Base-by-base conservation (phyloP, 1,284 basidiomycete species). In the Irpex rosettiformis region DNA sequence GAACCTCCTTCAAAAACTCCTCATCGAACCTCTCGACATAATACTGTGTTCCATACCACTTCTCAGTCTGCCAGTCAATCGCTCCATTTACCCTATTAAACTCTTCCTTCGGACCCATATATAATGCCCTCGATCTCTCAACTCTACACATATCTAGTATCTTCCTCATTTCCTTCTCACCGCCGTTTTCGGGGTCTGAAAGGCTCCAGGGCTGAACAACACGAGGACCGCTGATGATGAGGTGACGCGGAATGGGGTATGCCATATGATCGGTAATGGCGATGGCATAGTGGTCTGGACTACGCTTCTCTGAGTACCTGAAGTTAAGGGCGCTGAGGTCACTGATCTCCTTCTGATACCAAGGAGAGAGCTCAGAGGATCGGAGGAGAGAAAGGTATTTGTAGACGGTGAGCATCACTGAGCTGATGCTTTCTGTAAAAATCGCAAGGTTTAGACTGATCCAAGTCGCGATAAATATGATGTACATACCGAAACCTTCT, bases 11-110 rank as follows among this genome's bases (percentile, higher is more conserved):
- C 29, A 91, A 64, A 64, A 94, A 86, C 25, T 82, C 80, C 29
- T 84, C 77, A 43, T 86, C 81, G 64, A 93, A 85, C 58, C 77
- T 77, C 63, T 88, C 80, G 24, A 93, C 84, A 43, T 78, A 77
- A 71, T 95, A 96, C 65, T 85, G 80, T 0, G 95, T 96, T 3
- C 88, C 91, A 72, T 98, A 98, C 81, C 90, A 88, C 59, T 91
- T 92, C 70, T 91, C 92, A 55, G 81, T 77, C 62, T 85, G 75
- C 84, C 92, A 96, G 13, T 71, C 65, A 4, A 73, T 65, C 59
- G 70, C 76, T 18, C 80, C 80, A 42, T 72, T 67, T 29, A 86
- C 58, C 66, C 80, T 80, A 70, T 80, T 77, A 73, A 85, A 77
- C 73, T 93, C 83, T 66, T 83, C 83, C 57, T 79, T 81, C 69